These are phyloP conservation scores for Microdochium nivale DNA, from an alignment of 2,329 filamentous ascomycete species.

Conservation along the genomic window DNA sequence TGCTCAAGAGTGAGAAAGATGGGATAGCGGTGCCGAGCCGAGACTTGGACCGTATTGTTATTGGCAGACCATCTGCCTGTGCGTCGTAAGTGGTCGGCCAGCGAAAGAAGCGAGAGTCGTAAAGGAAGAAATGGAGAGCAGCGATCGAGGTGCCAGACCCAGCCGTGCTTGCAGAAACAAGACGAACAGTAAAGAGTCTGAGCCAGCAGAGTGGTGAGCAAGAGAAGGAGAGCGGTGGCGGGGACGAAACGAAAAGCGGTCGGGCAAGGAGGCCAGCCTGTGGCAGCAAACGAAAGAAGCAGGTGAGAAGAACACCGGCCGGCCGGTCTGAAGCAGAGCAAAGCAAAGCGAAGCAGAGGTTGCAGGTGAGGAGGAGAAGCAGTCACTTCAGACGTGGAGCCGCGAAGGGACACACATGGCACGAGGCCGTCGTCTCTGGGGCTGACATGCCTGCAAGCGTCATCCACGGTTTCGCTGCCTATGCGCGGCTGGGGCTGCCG, in stretches of 20 bases:
- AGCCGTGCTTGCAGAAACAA: not conserved
- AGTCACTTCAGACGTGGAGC: too few species aligned
- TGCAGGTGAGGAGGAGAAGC: conserved; percentile 5
- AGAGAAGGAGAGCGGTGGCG: not conserved
- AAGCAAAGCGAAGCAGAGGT: too few species aligned
- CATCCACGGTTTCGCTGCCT: too few species aligned
- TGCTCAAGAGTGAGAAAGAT: not conserved
- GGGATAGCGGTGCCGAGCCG: not conserved
- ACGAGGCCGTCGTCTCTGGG: too few species aligned
- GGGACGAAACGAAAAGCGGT: not conserved
- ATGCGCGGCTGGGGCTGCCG: too few species aligned
- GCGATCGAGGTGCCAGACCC: not conserved
- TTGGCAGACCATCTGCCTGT: not conserved
- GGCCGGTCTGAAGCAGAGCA: not conserved
- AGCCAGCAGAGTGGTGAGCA: not conserved
- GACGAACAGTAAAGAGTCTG: not conserved
- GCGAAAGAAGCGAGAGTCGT: not conserved
- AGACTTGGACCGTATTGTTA: not conserved
- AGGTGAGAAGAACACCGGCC: not conserved
- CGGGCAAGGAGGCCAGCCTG: not conserved
- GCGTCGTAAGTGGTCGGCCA: not conserved
- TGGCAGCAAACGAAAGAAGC: not conserved
- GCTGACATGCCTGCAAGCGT: too few species aligned
- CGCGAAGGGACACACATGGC: too few species aligned
- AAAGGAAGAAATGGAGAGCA: not conserved